Conservation (phyloP, 129 eudicot species). For the Smallanthus sonchifolius region DNA sequence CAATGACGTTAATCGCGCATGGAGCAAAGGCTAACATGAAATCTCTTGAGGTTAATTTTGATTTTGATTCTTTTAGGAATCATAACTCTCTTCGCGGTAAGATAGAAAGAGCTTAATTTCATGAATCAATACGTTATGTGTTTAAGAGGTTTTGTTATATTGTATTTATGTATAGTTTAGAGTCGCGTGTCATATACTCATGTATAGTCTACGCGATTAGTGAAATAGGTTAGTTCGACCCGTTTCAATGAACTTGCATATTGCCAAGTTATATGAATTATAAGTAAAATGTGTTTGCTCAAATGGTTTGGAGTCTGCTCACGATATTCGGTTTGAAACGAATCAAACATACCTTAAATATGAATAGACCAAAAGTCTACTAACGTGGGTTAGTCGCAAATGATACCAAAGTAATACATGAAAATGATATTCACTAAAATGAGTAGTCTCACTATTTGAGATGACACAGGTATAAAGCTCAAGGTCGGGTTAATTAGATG, state of each 20-base stretch:
- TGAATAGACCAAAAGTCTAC: no score
- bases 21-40: conserved; percentile 68
- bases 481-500: no score
- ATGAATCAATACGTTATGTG: not conserved
- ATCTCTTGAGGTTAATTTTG: conserved; percentile 38
- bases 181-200: not conserved
- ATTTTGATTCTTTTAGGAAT: conserved; percentile 45
- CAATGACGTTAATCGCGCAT: conserved; percentile 45
- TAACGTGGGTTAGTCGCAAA: no score
- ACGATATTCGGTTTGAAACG: no score
- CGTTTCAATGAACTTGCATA: conserved; percentile 15
- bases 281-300: not conserved
- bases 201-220: not conserved
- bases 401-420: no score
- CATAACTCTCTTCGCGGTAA: conserved; percentile 18
- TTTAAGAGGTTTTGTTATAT: not conserved
- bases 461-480: no score
- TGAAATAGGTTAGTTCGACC: conserved; percentile 6
- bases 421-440: no score
- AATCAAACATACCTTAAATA: no score
- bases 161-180: conserved; percentile 14
- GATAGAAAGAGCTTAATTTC: conserved; percentile 13
- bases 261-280: not conserved
- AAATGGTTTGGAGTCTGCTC: no score
- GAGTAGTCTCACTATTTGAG: no score